Conservation (phyloP, 768 basidiomycete species). For the Termitomyces bulborhizus region DNA sequence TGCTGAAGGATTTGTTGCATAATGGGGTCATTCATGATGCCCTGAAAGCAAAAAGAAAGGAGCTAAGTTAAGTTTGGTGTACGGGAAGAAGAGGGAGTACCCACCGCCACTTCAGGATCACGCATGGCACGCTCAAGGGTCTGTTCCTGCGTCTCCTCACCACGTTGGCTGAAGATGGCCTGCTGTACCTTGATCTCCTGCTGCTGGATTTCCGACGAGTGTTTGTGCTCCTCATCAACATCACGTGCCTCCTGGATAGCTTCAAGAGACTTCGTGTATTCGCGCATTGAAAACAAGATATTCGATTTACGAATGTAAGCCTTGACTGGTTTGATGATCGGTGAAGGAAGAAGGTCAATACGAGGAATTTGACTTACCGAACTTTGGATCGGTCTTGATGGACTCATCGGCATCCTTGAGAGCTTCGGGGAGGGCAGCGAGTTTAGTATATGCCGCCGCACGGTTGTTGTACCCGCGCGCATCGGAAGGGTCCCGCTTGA, state of each 20-base stretch:
- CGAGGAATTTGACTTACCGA: constrained; percentile 43
- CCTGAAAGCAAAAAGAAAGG: constrained; percentile 28
- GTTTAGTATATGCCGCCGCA: constrained; percentile 95
- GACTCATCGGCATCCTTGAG: constrained; percentile 94
- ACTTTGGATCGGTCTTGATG: constrained; percentile 83
- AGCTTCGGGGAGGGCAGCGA: constrained; percentile 89
- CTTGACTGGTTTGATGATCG: constrained; percentile 52
- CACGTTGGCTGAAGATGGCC: constrained; percentile 73
- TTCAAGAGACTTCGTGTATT: constrained; percentile 82
- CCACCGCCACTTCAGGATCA: constrained; percentile 90
- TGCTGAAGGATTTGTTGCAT: constrained; percentile 96
- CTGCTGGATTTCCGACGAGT: constrained; percentile 75
- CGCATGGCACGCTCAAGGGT: constrained; percentile 92
- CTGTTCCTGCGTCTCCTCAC: constrained; percentile 87
- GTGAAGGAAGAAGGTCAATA: neutral
- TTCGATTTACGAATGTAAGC: constrained; percentile 92
- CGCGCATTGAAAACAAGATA: constrained; percentile 86
- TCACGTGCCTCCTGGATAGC: constrained; percentile 73
- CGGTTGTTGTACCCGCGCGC: constrained; percentile 96
- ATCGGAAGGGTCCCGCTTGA: constrained; percentile 91
- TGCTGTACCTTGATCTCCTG: constrained; percentile 77
- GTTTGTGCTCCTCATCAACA: constrained; percentile 75
- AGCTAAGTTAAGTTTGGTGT: constrained; percentile 1
- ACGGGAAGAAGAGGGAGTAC: constrained; percentile 18
- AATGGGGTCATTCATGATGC: constrained; percentile 83